Base-by-base conservation (phyloP, 108 stramenopile species). In the Skeletonema costatum region DNA sequence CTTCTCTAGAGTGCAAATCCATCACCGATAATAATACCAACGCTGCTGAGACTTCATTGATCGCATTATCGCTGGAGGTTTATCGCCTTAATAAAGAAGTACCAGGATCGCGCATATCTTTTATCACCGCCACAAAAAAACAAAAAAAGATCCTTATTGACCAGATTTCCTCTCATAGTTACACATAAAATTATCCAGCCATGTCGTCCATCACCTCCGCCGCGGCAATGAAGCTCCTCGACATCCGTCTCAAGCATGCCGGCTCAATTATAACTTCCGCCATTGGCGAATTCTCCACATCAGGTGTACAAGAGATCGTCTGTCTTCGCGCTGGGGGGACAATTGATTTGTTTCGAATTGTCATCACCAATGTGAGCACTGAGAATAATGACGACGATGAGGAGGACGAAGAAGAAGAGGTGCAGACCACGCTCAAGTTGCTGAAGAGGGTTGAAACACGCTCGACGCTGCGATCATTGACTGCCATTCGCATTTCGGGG, bases 401-500 rank as follows among this genome's bases (percentile, higher is more conserved):
- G 10, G 88, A 80, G 19, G 84, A 85, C 16, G 85, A 88, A 4
- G 87, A 88, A 1, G 87, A 74, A n/a, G 68, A 66, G 31, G 59
- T 65, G 13, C 77, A 69, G 19, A 88, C 86, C 4, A n/a, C 75
- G 7, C 46, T 95, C 19, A 89, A 92, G 39, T 68, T 95, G 7
- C 39, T 91, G 12, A 82, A 85, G 13, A 79, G 92, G 5, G 13
- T 90, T 42, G 91, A 95, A 71, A 93, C 93, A 5, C 89, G 93
- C 32, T 84, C 80, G 35, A 84, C 87, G 17, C 60, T 98, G 13
- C 93, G 99, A 1, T 82, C 81, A 16, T 58, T 97, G 17, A 63
- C 77, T 36, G 69, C 87, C 8, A 84, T 98, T 1, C 92, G 98
- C 25, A 83, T 95, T 16, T 83, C 84, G 25, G 97, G 97, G 21